Base-by-base conservation (phyloP, 805 yeast species). In the Brettanomyces sp. region DNA sequence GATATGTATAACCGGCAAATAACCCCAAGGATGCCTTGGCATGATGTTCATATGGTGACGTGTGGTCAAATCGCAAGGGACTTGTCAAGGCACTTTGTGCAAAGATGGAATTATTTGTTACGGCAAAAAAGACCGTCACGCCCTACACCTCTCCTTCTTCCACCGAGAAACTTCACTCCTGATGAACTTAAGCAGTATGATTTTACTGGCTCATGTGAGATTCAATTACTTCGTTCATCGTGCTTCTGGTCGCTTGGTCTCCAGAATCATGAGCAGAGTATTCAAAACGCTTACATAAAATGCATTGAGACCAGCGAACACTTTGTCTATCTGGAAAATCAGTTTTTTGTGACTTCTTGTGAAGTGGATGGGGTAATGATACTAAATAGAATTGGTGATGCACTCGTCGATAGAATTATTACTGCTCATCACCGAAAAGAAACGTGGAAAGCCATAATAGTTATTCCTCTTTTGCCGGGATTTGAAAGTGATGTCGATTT, bases 1-100 rank as follows among this genome's bases (percentile, higher is more conserved):
- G 86, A 87, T 22, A 84, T 91, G 93, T 88, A 88, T 58, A 95
- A 93, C 62, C 75, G 99, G 49, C 69, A 74, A 13, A 63, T 63
- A 18, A 74, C 77, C 21, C 98, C 99, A 2, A 77, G 99, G 56
- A 93, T 93, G 99, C 99, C 99, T 8, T 93, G 99, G 99, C 99
- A 93, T 64, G 99, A 93, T 72, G 87, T 93, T 36, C 98, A 93
- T 54, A 93, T 90, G 95, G 80, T 89, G 67, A 80, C 95, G 1
- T 78, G 90, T 3, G 99, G 99, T 12, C 95, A 90, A 57, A 80
- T 90, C 3, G 99, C 98, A 0, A 74, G 97, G 49, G 99, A 93
- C 62, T 65, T 91, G 44, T 77, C 95, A 0, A 77, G 99, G 47
- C 98, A 93, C 63, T 93, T 95, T 65, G 95, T 89, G 12, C 99